Evolutionary conservation across 164 flowering plant genomes (phyloP).

Genomic region (Euptelea pleiosperma): DNA sequence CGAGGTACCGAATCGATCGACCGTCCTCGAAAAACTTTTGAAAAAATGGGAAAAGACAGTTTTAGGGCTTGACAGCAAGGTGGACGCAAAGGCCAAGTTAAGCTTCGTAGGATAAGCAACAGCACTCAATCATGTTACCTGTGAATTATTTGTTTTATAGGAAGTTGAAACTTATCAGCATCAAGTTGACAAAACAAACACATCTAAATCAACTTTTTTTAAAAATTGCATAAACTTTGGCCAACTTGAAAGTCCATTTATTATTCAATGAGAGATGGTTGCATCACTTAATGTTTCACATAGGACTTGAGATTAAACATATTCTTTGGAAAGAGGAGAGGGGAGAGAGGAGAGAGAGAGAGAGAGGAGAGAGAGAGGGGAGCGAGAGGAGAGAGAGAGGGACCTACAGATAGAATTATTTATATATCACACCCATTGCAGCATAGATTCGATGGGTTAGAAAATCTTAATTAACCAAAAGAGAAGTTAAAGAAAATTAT

Average conservation of each 20-base stretch:
- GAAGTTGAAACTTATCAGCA: slow-evolving; percentile 13
- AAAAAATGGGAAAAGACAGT: no score
- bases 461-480: slow-evolving; percentile 15
- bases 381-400: no score
- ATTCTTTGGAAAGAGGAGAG: no score
- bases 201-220: slow-evolving; percentile 18
- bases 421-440: slow-evolving; percentile 13
- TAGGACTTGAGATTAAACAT: no score
- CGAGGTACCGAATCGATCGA: no score
- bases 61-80: slow-evolving; percentile 7
- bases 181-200: slow-evolving; percentile 20
- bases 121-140: background rate
- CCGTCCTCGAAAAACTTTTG: no score
- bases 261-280: slow-evolving; percentile 9
- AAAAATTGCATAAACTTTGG: slow-evolving; percentile 9
- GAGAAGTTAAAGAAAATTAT: slow-evolving; percentile 20
- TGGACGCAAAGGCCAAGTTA: background rate
- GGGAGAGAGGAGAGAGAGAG: no score
- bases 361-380: no score
- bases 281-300: slow-evolving; percentile 8
- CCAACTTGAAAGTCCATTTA: slow-evolving; percentile 25
- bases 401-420: slow-evolving; percentile 9
- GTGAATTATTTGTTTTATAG: background rate
- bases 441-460: slow-evolving; percentile 29
- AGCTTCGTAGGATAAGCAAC: slow-evolving; percentile 7